Evolutionary conservation across 2,329 filamentous ascomycete genomes (phyloP).

Genomic region (Ophioceras dolichostomum): DNA sequence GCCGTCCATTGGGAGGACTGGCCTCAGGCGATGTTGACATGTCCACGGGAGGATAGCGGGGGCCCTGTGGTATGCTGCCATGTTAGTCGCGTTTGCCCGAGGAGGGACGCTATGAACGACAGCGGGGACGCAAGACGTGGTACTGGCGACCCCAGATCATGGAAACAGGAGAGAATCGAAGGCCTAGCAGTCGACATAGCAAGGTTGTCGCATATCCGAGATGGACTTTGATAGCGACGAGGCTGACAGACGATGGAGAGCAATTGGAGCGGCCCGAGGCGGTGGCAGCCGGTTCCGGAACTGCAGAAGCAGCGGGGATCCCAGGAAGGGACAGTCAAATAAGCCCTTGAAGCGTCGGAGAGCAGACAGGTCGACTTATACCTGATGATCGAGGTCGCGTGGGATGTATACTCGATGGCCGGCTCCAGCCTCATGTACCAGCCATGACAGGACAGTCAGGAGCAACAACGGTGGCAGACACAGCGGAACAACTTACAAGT

Average conservation of each 20-base stretch:
- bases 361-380: neutral
- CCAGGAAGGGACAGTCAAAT: constrained; percentile 22
- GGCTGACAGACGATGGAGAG: constrained; percentile 31
- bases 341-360: constrained; percentile 13
- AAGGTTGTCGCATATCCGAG: constrained; percentile 29
- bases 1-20: constrained; percentile 55
- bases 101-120: neutral
- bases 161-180: neutral
- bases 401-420: constrained; percentile 22
- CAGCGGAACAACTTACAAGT: constrained; percentile 31
- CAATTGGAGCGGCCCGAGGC: constrained; percentile 26
- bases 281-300: constrained; percentile 9
- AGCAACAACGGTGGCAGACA: constrained; percentile 14
- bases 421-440: constrained; percentile 23
- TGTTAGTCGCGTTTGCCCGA: too few species aligned
- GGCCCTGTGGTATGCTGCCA: too few species aligned
- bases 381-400: constrained; percentile 7
- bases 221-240: constrained; percentile 31
- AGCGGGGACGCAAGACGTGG: neutral
- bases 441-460: too few species aligned
- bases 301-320: constrained; percentile 17
- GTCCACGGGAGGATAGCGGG: too few species aligned
- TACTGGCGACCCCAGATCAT: neutral
- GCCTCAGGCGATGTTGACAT: constrained; percentile 51
- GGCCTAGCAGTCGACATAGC: constrained; percentile 12